These are phyloP conservation scores for Balakata baccata DNA, from an alignment of 345 rosid species.

Conservation along the genomic window DNA sequence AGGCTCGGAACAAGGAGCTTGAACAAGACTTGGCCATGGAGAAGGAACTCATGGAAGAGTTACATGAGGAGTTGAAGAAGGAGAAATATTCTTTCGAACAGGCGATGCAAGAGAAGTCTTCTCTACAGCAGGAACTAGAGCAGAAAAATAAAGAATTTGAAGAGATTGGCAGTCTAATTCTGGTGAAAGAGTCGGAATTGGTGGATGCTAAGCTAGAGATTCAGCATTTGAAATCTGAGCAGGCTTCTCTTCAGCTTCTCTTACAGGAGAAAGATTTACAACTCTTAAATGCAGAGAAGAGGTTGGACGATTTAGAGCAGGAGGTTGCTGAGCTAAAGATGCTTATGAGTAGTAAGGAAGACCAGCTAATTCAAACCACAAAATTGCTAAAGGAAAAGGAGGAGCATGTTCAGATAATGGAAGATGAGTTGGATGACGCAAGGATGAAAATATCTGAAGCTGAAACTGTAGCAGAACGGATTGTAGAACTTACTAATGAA, in stretches of 20 bases:
- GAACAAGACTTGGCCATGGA: constrained; percentile 50
- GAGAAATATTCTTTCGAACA: constrained; percentile 55
- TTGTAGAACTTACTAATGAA: constrained; percentile 57
- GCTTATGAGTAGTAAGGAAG: constrained; percentile 54
- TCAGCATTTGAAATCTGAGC: constrained; percentile 68
- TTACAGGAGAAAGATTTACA: constrained; percentile 66
- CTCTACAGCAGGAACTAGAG: constrained; percentile 50
- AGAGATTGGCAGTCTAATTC: constrained; percentile 53
- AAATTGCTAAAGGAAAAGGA: constrained; percentile 67
- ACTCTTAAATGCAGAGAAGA: constrained; percentile 45
- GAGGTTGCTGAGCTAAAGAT: constrained; percentile 58
- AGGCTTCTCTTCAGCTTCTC: constrained; percentile 57
- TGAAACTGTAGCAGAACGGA: constrained; percentile 54
- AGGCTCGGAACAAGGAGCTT: constrained; percentile 64
- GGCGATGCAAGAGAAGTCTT: constrained; percentile 46
- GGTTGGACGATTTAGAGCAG: constrained; percentile 53
- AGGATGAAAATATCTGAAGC: constrained; percentile 60
- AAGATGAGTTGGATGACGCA: constrained; percentile 52
- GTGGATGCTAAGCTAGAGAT: constrained; percentile 86
- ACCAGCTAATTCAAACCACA: constrained; percentile 56
- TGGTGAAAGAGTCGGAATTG: constrained; percentile 56
- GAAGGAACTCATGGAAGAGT: constrained; percentile 45
- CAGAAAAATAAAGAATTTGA: constrained; percentile 45
- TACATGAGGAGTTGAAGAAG: constrained; percentile 50
- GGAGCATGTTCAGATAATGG: constrained; percentile 44